Evolutionary conservation across 2,329 filamentous ascomycete genomes (phyloP).

Genomic region (Tolypocladium endophyticum): DNA sequence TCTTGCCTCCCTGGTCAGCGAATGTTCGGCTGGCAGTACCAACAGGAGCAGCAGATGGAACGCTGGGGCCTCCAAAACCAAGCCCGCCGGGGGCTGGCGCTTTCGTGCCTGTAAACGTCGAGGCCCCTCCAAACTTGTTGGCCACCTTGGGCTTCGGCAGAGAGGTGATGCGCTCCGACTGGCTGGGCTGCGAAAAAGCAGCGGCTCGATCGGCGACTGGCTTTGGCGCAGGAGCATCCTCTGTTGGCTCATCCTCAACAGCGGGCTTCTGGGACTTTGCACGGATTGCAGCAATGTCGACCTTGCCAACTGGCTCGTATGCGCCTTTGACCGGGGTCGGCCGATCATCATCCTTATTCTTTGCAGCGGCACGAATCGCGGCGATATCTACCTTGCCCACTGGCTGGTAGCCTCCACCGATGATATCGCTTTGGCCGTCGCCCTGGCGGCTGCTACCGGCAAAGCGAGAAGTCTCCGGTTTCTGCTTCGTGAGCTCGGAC

Average conservation of each 20-base stretch:
- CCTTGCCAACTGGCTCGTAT: conserved; percentile 91
- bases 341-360: conserved; percentile 62
- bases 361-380: conserved; percentile 69
- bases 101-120: conserved; percentile 77
- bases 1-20: conserved; percentile 90
- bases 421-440: conserved; percentile 48
- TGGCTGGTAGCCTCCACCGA: conserved; percentile 83
- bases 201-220: conserved; percentile 66
- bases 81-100: conserved; percentile 66
- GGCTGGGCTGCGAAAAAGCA: conserved; percentile 50
- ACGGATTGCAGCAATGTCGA: conserved; percentile 91
- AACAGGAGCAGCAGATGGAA: conserved; percentile 48
- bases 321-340: conserved; percentile 81
- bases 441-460: conserved; percentile 33
- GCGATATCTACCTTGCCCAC: conserved; percentile 97
- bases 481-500: conserved; percentile 68
- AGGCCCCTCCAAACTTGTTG: conserved; percentile 69
- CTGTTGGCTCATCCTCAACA: conserved; percentile 20
- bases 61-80: conserved; percentile 49
- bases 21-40: conserved; percentile 85
- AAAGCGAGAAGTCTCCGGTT: conserved; percentile 54
- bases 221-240: conserved; percentile 33
- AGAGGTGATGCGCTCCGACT: conserved; percentile 71
- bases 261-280: conserved; percentile 64
- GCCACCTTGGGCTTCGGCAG: conserved; percentile 92